phyloP scores from a whole-genome alignment of 1,284 basidiomycete genomes.

The Stygiomarasmius scandens region DNA sequence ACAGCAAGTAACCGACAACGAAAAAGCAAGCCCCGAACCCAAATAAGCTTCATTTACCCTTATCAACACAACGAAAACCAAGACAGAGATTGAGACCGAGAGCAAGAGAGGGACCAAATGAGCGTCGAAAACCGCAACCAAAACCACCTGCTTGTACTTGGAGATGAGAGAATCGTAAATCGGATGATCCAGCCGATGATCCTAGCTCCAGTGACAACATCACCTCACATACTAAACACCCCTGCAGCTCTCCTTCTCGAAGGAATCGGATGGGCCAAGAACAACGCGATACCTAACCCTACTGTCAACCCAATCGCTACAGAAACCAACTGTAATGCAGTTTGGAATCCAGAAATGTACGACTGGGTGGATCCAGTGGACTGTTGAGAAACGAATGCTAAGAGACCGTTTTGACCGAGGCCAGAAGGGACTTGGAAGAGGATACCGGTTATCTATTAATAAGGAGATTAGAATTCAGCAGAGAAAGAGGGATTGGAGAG shows the following conservation, averaged over 20 bases:
- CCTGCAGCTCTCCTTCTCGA: slow-evolving; percentile 59
- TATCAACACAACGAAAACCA: background rate
- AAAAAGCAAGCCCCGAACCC: background rate
- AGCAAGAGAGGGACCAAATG: too few species aligned
- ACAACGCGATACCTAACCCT: slow-evolving; percentile 66
- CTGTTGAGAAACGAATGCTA: slow-evolving; percentile 69
- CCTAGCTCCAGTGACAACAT: background rate
- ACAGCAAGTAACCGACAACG: background rate
- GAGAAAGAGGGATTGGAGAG: too few species aligned
- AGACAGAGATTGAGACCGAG: background rate
- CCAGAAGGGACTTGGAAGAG: slow-evolving; percentile 89
- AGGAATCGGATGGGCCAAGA: slow-evolving; percentile 61
- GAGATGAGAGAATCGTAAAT: too few species aligned
- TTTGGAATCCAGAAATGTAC: slow-evolving; percentile 70
- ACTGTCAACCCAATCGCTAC: slow-evolving; percentile 72
- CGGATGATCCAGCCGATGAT: too few species aligned
- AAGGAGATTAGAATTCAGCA: background rate
- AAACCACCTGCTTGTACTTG: too few species aligned
- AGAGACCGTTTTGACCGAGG: slow-evolving; percentile 80
- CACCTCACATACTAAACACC: slow-evolving; percentile 55
- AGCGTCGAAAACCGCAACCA: too few species aligned
- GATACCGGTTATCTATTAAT: slow-evolving; percentile 70
- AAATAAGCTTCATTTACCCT: background rate
- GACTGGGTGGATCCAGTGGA: slow-evolving; percentile 49
- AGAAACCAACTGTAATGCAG: slow-evolving; percentile 64